A percentile compares a stretch with the other conserved stretches of the same genome.
These are phyloP conservation scores for Sphenostylis stenocarpa DNA, from an alignment of 306 rosid genomes.

Conservation along the genomic window DNA sequence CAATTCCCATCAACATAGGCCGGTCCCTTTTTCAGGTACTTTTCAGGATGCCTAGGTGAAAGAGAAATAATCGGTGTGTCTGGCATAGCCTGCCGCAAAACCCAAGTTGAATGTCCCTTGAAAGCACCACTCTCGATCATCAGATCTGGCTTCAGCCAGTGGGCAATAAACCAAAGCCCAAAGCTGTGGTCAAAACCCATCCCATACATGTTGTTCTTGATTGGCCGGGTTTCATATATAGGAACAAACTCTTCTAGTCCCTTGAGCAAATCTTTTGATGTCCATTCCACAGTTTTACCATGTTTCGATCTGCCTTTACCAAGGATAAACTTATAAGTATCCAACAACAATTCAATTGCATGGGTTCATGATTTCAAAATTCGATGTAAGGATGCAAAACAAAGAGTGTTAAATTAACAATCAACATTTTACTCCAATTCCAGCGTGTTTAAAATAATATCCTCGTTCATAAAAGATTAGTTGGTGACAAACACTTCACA, in stretches of 20 bases:
- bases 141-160: constrained; percentile 89
- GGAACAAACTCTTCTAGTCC: constrained; percentile 89
- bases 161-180: constrained; percentile 96
- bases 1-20: constrained; percentile 96
- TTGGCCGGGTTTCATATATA: constrained; percentile 87
- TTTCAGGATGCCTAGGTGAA: constrained; percentile 95
- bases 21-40: constrained; percentile 90
- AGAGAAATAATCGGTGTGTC: constrained; percentile 71
- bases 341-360: constrained; percentile 35
- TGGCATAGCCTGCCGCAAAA: constrained; percentile 95
- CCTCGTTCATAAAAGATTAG: background rate
- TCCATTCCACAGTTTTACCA: constrained; percentile 93
- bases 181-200: constrained; percentile 99
- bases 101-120: constrained; percentile 99
- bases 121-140: constrained; percentile 99
- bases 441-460: background rate
- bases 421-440: constrained; percentile 11
- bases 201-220: constrained; percentile 82
- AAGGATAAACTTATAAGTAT: constrained; percentile 72
- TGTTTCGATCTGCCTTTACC: constrained; percentile 99
- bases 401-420: constrained; percentile 2
- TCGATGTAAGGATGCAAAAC: constrained; percentile 26
- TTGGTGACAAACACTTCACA: background rate
- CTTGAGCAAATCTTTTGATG: constrained; percentile 84
- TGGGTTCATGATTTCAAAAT: constrained; percentile 25